phyloP scores from a whole-genome alignment of 2,329 filamentous ascomycete genomes.

The Cadophora sp. region DNA sequence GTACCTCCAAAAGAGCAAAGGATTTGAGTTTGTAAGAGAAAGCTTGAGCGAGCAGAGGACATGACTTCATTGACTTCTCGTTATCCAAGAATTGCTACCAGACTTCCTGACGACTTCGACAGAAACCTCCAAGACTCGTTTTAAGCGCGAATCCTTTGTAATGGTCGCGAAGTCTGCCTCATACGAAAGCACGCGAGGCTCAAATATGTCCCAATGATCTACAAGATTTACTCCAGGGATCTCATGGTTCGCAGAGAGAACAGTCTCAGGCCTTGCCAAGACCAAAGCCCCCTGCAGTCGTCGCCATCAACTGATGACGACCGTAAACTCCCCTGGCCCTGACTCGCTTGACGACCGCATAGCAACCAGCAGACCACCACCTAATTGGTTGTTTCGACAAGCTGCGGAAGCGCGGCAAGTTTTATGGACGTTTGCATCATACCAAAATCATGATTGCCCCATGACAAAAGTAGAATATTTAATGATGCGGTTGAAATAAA shows the following conservation, averaged over 20 bases:
- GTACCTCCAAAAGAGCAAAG: not conserved
- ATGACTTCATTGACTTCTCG: not conserved
- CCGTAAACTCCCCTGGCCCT: not conserved
- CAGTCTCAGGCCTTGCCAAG: slow-evolving; percentile 12
- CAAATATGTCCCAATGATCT: slow-evolving; percentile 7
- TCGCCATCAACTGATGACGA: slow-evolving; percentile 1
- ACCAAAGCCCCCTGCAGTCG: not conserved
- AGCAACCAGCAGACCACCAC: not conserved
- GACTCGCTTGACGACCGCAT: slow-evolving; percentile 14
- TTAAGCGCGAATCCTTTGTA: not conserved
- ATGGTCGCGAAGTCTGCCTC: not conserved
- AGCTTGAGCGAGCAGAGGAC: not conserved
- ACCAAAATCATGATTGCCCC: not conserved
- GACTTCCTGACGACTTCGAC: not conserved
- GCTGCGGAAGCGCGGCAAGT: not conserved
- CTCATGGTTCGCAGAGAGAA: not conserved
- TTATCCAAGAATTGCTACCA: not conserved
- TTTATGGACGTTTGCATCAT: slow-evolving; percentile 2
- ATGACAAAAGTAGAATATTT: not conserved
- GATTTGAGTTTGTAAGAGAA: not conserved
- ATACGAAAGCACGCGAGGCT: not conserved
- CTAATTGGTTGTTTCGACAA: not conserved
- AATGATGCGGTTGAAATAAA: not conserved
- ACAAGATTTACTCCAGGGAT: slow-evolving; percentile 15
- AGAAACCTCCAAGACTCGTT: not conserved